phyloP scores from a whole-genome alignment of 2,329 filamentous ascomycete genomes.

The Fusarium illudens region DNA sequence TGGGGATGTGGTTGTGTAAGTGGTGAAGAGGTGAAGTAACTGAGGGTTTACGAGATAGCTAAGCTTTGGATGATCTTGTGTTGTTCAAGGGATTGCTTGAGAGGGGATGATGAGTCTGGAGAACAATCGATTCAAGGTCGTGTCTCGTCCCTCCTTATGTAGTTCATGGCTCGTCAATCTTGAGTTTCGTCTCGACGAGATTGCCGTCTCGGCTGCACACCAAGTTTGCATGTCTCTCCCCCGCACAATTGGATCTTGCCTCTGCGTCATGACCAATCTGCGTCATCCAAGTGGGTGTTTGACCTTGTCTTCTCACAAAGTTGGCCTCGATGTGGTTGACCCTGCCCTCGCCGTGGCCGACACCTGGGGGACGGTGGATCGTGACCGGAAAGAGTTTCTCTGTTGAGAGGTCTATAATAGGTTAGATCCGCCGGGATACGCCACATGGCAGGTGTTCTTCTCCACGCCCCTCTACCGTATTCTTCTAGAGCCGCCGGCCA shows the following conservation, averaged over 20 bases:
- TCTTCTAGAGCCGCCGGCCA: conserved; percentile 35
- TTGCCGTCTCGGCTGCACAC: conserved; percentile 8
- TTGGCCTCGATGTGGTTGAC: conserved; percentile 26
- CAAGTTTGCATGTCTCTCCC: conserved; percentile 25
- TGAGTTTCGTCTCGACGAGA: neutral
- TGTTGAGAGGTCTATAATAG: conserved; percentile 11
- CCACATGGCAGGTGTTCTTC: neutral
- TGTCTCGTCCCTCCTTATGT: conserved; percentile 26
- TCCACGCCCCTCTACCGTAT: neutral
- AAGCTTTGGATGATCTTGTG: neutral
- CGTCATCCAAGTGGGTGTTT: conserved; percentile 31
- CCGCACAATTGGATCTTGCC: conserved; percentile 26
- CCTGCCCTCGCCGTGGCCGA: conserved; percentile 23
- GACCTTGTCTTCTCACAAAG: conserved; percentile 26
- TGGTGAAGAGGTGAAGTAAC: neutral
- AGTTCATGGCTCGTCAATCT: conserved; percentile 12
- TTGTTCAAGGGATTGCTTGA: neutral
- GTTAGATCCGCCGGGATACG: conserved; percentile 36
- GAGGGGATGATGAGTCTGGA: conserved; percentile 24
- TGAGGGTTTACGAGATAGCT: no score
- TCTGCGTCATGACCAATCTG: conserved; percentile 35
- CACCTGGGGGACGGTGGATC: conserved; percentile 34
- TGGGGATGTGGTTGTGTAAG: conserved; percentile 24
- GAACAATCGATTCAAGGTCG: neutral
- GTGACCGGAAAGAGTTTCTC: conserved; percentile 36